These are phyloP conservation scores for Kluyveromyces nonfermentans DNA, from an alignment of 805 yeast species.

Conservation along the genomic window DNA sequence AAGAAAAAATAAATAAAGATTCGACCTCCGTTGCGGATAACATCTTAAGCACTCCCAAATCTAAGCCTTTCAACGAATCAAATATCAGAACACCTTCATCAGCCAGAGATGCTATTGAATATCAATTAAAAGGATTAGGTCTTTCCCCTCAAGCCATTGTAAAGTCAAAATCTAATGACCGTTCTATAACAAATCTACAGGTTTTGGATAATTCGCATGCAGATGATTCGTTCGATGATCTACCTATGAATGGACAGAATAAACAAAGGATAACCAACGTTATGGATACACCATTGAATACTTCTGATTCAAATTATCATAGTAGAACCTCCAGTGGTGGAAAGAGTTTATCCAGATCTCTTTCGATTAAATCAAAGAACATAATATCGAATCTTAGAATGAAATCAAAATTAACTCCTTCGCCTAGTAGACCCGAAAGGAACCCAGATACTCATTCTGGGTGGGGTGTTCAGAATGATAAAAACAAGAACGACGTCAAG, in stretches of 20 bases:
- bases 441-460: slow-evolving; percentile 26
- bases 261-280: neutral
- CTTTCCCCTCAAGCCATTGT: neutral
- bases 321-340: slow-evolving; percentile 9
- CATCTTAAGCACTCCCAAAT: neutral
- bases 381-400: slow-evolving; percentile 19
- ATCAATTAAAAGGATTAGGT: neutral
- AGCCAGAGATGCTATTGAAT: neutral
- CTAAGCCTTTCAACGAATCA: neutral
- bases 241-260: neutral
- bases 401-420: slow-evolving; percentile 7
- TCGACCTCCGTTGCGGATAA: neutral
- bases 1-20: neutral
- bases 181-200: neutral
- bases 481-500: neutral
- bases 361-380: slow-evolving; percentile 27
- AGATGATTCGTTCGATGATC: neutral
- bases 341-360: slow-evolving; percentile 23
- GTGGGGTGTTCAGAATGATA: slow-evolving; percentile 22
- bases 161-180: neutral
- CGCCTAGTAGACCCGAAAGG: slow-evolving; percentile 4
- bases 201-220: neutral
- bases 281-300: neutral
- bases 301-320: slow-evolving; percentile 5
- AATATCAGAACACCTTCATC: neutral